These are phyloP conservation scores for Lactifluus subvellereus DNA, from an alignment of 768 basidiomycete species.

Conservation along the genomic window DNA sequence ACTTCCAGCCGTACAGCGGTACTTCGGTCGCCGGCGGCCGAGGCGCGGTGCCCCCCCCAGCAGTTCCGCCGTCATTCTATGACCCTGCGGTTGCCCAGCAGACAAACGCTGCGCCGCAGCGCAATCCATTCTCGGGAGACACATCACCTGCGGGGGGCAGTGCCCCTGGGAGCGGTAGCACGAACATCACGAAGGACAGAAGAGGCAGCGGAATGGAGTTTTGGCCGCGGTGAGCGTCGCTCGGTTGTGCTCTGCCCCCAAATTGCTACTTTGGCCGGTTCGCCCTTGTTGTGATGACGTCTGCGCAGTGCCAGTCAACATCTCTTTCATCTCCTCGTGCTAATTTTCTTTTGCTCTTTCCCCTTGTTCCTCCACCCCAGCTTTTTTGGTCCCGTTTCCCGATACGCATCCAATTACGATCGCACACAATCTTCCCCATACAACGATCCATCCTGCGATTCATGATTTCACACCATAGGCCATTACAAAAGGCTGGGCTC, in stretches of 20 bases:
- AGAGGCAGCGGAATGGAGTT: slow-evolving; percentile 63
- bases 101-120: slow-evolving; percentile 26
- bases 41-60: slow-evolving; percentile 48
- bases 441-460: slow-evolving; percentile 14
- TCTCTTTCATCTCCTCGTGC: slow-evolving; percentile 19
- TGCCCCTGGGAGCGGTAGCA: slow-evolving; percentile 34
- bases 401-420: slow-evolving; percentile 12
- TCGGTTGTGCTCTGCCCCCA: not conserved
- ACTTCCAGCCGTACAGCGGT: slow-evolving; percentile 51
- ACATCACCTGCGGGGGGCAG: slow-evolving; percentile 19
- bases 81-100: slow-evolving; percentile 50
- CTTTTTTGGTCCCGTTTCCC: not conserved
- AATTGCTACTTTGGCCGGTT: not conserved
- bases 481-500: not conserved
- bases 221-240: slow-evolving; percentile 58
- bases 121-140: slow-evolving; percentile 33
- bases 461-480: slow-evolving; percentile 5
- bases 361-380: slow-evolving; percentile 2
- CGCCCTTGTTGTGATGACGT: slow-evolving; percentile 5
- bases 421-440: slow-evolving; percentile 4
- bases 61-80: slow-evolving; percentile 63
- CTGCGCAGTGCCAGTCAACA: slow-evolving; percentile 1
- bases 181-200: slow-evolving; percentile 47
- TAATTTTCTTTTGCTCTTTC: slow-evolving; percentile 11
- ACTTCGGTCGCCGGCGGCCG: slow-evolving; percentile 29